Base-by-base conservation (phyloP, 106 monocot species). In the Dendrobium nobile region DNA sequence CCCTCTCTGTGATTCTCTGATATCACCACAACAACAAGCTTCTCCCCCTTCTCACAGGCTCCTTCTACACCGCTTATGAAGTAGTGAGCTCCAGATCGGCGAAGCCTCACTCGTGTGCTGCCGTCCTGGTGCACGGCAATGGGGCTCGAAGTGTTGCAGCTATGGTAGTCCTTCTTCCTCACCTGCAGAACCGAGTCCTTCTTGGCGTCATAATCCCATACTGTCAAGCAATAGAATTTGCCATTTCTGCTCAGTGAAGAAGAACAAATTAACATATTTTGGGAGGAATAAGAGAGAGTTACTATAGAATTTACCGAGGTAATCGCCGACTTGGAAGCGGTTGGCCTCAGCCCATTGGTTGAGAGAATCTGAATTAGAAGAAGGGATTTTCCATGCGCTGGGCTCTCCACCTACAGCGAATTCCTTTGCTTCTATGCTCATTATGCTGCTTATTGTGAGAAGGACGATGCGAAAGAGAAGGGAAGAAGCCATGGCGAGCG, bases 111-210 rank as follows among this genome's bases (percentile, higher is more conserved):
- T 64, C 28, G 40, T 9, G 87, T 86, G 43, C 73, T 67, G 3
- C 91, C 86, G 31, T 85, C 88, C 9, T 24, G 78, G 84, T 80
- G 79, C 74, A 75, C 82, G 0, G 82, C 72, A 7, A 93, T 40
- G 24, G 95, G 93, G 75, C 58, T 86, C 31, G 89, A 67, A 16
- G 75, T 82, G 88, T 88, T 93, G 89, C 96, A 96, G 87, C 73
- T 81, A 27, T 87, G 44, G 87, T 96, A 96, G 56, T 73, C 89
- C 55, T 88, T 88, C 56, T 85, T 73, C 2, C 77, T 90, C 85
- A 96, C 96, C 55, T 89, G 84, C 37, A 96, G 83, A 48, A 96
- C 96, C 4, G 96, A 91, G 56, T 91, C 96, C 75, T 91, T 84
- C 59, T 41, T 40, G 0, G 64, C 78, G 16, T 86, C 86, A 33